Evolutionary conservation across 768 basidiomycete genomes (phyloP).

Genomic region (Serpula lacrymans): DNA sequence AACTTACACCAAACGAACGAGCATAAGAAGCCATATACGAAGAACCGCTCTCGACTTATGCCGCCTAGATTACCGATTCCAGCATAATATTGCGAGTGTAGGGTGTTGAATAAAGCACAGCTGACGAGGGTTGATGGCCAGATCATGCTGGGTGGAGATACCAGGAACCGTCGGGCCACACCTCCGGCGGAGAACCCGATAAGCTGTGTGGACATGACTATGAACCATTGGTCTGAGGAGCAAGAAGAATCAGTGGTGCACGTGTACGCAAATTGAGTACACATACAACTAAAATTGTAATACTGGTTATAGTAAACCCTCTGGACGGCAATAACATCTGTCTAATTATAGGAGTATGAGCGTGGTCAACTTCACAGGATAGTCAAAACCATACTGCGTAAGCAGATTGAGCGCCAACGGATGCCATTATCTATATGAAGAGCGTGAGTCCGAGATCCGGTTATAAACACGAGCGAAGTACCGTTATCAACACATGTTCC

Average conservation of each 20-base stretch:
- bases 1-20: constrained; percentile 60
- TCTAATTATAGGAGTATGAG: constrained; percentile 24
- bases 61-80: constrained; percentile 62
- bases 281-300: constrained; percentile 58
- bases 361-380: constrained; percentile 3
- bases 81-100: constrained; percentile 66
- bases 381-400: constrained; percentile 46
- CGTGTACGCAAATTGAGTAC: background rate
- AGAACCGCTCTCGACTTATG: constrained; percentile 74
- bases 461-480: constrained; percentile 31
- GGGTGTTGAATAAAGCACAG: constrained; percentile 74
- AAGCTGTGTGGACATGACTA: constrained; percentile 72
- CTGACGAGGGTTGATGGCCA: constrained; percentile 77
- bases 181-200: constrained; percentile 86
- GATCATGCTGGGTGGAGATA: constrained; percentile 54
- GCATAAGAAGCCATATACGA: constrained; percentile 57
- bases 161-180: constrained; percentile 71
- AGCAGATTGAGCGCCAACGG: constrained; percentile 55
- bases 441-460: constrained; percentile 33
- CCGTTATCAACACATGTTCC: constrained; percentile 67
- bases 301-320: constrained; percentile 66
- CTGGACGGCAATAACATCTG: constrained; percentile 75
- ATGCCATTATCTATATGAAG: constrained; percentile 45
- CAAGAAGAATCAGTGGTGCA: background rate
- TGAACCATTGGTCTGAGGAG: constrained; percentile 69